Evolutionary conservation across 2,329 filamentous ascomycete species (phyloP), one percentile per base, ranked within the genome.

Genomic region (Penicillium sp.): DNA sequence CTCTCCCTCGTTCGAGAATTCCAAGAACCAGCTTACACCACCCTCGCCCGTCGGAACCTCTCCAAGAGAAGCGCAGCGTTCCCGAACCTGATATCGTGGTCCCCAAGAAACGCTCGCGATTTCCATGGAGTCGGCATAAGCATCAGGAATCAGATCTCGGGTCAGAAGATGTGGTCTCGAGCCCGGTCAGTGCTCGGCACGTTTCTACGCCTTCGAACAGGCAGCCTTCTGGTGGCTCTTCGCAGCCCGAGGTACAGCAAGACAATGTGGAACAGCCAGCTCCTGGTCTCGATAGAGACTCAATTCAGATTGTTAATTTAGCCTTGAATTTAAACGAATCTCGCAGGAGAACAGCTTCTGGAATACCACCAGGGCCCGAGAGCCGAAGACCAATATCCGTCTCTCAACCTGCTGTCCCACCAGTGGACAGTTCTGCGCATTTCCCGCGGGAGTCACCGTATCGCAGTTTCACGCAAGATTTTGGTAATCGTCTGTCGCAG

Each of bases 261-360:
- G 34, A 58, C 18, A 44, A 55, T 26, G 38, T 56, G 11, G 48
- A 52, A 19, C 61, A 60, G 50, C 45, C 63, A 40, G 58, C 67
- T 16, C 48, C 67, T 43, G 78, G 73, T 6, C 68, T 89, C 18
- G 85, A 91, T 64, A 81, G 88, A 56, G 92, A 97, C 66, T 88
- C 92, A 7, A 84, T 88, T 4, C 90, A 96, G 71, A 95, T 97
- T 60, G 91, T 97, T 39, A 91, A 91, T 66, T 89, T 97, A 83
- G 93, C 93, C 1, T 75, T 97, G 63, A 94, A 88, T 60, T 75
- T 97, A 46, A 96, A 89, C 76, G 91, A 97, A 72, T 66, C 84
- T 85, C 60, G 84, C 84, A 67, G 81, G 80, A 74, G 89, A 79
- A 57, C 84, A 76, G 71, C 83, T 78, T 72, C 81, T 77, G 72